A percentile compares a stretch with the other conserved stretches of the same genome.
phyloP scores from a whole-genome alignment of 768 basidiomycete genomes.

The Candolleomyces aberdarensis region DNA sequence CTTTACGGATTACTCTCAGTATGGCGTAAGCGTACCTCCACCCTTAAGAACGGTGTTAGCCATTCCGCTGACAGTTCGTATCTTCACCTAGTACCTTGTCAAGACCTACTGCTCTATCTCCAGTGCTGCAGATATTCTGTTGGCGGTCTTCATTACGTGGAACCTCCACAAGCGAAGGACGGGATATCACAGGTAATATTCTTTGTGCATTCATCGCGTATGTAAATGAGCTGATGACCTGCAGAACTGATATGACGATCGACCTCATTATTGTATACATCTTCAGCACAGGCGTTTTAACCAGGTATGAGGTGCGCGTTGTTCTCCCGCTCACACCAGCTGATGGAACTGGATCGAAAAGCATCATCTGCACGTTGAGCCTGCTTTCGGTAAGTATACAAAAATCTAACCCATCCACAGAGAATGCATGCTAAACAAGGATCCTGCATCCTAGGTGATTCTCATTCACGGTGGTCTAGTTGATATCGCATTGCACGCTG shows the following conservation, averaged over 20 bases:
- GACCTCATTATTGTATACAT: neutral
- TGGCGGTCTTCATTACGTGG: constrained; percentile 1
- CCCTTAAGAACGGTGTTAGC: too few species aligned
- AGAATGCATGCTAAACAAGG: neutral
- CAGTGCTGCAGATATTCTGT: neutral
- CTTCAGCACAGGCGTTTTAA: neutral
- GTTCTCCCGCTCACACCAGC: neutral
- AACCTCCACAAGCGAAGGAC: neutral
- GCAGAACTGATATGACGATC: neutral
- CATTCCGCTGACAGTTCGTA: neutral
- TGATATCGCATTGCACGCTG: neutral
- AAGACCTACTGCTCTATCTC: neutral
- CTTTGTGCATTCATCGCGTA: neutral
- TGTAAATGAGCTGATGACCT: neutral
- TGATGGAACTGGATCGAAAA: neutral
- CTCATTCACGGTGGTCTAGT: neutral
- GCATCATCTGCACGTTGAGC: neutral
- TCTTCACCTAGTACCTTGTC: neutral
- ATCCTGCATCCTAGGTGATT: neutral
- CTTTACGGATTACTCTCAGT: neutral
- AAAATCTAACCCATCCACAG: neutral
- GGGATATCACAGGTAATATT: too few species aligned
- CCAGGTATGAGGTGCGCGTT: neutral
- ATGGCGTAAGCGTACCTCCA: neutral
- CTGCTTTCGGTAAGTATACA: neutral